phyloP scores from a whole-genome alignment of 148 eudicot species.

The Cornus kousa region DNA sequence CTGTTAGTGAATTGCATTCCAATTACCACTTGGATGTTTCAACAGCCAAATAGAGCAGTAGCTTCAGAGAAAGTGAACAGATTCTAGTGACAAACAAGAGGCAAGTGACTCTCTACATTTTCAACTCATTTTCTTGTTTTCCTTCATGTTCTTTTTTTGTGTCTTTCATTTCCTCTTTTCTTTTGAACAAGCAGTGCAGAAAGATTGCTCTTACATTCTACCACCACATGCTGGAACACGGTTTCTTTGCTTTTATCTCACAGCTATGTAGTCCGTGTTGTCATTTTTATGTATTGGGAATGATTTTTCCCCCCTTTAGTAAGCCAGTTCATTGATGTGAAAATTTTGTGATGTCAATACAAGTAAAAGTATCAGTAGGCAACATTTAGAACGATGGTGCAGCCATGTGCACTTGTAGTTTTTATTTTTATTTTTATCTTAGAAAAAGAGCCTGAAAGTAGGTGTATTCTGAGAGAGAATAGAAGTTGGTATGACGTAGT shows the following conservation, averaged over 20 bases:
- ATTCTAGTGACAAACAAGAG: not conserved
- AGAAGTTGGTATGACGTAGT: not conserved
- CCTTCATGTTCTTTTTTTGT: not conserved
- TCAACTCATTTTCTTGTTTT: not conserved
- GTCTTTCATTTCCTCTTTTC: not conserved
- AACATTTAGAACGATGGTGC: no score
- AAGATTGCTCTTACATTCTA: not conserved
- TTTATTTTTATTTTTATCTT: not conserved
- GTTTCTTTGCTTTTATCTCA: not conserved
- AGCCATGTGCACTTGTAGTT: not conserved
- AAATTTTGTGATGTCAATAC: not conserved
- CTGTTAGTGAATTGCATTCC: not conserved
- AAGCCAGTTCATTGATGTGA: not conserved
- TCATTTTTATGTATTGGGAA: not conserved
- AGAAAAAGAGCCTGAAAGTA: no score
- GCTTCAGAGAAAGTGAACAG: not conserved
- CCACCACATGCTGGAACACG: not conserved
- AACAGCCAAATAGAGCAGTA: not conserved
- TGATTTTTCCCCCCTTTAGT: not conserved
- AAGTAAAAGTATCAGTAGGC: not conserved
- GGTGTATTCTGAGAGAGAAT: not conserved
- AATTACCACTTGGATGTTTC: not conserved
- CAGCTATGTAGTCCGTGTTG: not conserved
- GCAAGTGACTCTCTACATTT: conserved; percentile 7
- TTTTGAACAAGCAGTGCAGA: not conserved